Evolutionary conservation across 139 green algal species (phyloP), one percentile per base, ranked within the genome.

Genomic region (Closterium sp.): DNA sequence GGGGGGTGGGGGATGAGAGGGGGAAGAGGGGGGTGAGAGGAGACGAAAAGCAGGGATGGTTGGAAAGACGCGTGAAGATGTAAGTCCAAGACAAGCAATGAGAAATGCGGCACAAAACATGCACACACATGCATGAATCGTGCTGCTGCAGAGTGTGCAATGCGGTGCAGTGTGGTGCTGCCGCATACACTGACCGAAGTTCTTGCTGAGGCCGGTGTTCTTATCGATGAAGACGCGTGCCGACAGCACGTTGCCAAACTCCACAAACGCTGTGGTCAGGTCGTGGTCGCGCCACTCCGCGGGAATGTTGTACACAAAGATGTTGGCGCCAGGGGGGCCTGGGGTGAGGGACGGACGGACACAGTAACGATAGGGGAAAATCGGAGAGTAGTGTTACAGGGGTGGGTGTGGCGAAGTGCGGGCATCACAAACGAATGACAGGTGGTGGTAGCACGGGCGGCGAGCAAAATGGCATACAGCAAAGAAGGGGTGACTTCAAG

Each of bases 221-320:
- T 91, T 91, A 30, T 93, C 91, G 12, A 93, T 36, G 33, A 91
- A 91, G n/a, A 93, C 91, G 0, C 91, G 87, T 23, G 91, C 43
- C 16, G 25, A 88, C 87, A 93, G 25, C 31, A 93, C 86, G 33
- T 93, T 93, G 81, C 91, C 91, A 84, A 93, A 93, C 33, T 90
- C 31, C 12, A 64, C 84, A 55, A 93, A 93, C n/a, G 91, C 55
- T 8, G 87, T 88, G 9, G n/a, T 91, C 1, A 93, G 91, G 30
- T 93, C 91, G 23, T 88, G 28, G 87, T 93, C 87, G 1, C 64
- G 25, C 23, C 91, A 93, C 88, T 93, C 91, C 21, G 86, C 21
- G 12, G 91, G 91, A 3, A 93, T 88, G 76, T 93, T 90, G 91
- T 91, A 91, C n/a, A 93, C 33, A 3, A 91, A 93, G 16, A 93